phyloP scores from a whole-genome alignment of 2,329 filamentous ascomycete genomes.

The Trichoderma harzianum region DNA sequence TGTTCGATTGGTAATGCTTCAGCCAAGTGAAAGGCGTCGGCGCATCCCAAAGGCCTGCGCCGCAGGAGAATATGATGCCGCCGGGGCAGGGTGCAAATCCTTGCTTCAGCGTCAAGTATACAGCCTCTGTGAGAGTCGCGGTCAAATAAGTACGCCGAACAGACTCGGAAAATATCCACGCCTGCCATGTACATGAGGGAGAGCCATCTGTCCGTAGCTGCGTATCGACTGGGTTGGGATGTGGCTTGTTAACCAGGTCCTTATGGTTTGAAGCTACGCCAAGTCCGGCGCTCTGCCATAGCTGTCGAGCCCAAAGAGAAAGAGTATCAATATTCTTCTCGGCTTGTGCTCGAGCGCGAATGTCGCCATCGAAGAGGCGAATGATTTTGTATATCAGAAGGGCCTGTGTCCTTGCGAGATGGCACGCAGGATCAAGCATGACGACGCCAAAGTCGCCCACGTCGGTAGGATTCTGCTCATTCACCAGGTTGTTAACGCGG shows the following conservation, averaged over 20 bases:
- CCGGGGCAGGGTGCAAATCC: constrained; percentile 5
- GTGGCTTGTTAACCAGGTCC: neutral
- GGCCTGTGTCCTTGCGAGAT: constrained; percentile 10
- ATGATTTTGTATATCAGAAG: constrained; percentile 11
- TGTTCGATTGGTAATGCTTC: neutral
- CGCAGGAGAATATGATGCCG: neutral
- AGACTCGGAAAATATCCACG: constrained; percentile 11
- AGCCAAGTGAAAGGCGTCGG: neutral
- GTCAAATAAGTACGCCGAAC: constrained; percentile 2
- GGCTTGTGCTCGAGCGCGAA: constrained; percentile 9
- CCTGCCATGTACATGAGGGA: constrained; percentile 1
- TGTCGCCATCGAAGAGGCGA: constrained; percentile 8
- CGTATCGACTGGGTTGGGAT: neutral
- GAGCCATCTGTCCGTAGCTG: constrained; percentile 6
- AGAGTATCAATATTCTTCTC: constrained; percentile 13
- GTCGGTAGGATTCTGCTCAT: neutral
- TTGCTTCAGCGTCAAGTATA: constrained; percentile 9
- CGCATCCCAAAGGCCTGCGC: neutral
- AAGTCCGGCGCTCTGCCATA: constrained; percentile 7
- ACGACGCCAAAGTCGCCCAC: neutral
- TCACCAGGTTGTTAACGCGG: neutral
- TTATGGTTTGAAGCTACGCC: neutral
- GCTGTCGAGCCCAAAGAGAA: constrained; percentile 3
- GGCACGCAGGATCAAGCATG: constrained; percentile 7
- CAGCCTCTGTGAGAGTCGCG: constrained; percentile 6